phyloP scores from a whole-genome alignment of 73 alveolate genomes.

The Breviolum minutum region DNA sequence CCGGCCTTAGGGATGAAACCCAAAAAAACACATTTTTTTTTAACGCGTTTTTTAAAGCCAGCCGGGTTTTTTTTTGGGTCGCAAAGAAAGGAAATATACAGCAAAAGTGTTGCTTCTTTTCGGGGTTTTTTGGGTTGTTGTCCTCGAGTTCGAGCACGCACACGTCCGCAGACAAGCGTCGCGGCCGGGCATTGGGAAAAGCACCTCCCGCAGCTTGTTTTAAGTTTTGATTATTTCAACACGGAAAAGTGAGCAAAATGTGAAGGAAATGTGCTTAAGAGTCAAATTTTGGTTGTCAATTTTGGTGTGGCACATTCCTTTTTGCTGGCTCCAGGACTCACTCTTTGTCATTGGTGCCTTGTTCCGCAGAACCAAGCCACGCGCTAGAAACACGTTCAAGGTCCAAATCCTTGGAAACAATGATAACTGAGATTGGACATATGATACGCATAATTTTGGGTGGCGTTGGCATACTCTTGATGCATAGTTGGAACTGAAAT shows the following conservation, averaged over 20 bases:
- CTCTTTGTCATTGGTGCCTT: not conserved
- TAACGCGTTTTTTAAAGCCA: not conserved
- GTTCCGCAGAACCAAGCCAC: conserved; percentile 65
- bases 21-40: not conserved
- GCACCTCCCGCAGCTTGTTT: not conserved
- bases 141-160: conserved; percentile 85
- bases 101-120: not conserved
- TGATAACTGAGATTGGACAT: no score
- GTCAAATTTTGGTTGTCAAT: no score
- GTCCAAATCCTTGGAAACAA: conserved; percentile 36
- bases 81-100: no score
- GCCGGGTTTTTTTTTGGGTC: no score
- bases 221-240: not conserved
- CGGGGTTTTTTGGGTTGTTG: not conserved
- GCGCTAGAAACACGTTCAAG: conserved; percentile 53
- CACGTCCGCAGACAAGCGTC: conserved; percentile 62
- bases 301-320: no score
- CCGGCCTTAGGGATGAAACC: not conserved
- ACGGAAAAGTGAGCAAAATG: no score
- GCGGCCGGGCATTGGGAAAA: conserved; percentile 38
- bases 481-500: no score
- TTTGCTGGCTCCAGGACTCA: not conserved
- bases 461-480: no score
- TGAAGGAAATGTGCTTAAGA: not conserved
- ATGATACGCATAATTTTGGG: no score